These are phyloP conservation scores for Dichomitus squalens DNA, from an alignment of 1,284 basidiomycete genomes.

Conservation along the genomic window DNA sequence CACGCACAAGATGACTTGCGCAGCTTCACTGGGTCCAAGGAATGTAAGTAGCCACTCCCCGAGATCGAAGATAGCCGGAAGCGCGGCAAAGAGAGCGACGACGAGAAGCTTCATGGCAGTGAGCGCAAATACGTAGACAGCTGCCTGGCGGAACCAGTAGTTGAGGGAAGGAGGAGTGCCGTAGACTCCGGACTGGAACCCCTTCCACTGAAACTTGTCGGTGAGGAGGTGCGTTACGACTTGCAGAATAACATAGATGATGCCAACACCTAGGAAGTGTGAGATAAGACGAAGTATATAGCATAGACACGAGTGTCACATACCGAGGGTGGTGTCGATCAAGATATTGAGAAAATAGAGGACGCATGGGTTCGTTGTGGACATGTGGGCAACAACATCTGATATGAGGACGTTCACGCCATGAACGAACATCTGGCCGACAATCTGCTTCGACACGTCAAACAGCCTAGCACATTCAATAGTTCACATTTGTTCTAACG, in stretches of 20 bases:
- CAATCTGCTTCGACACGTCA: constrained; percentile 91
- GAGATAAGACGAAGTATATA: not conserved
- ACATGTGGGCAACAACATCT: constrained; percentile 64
- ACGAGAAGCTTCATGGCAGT: constrained; percentile 92
- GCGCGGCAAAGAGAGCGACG: constrained; percentile 71
- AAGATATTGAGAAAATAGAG: constrained; percentile 95
- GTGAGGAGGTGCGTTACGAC: constrained; percentile 69
- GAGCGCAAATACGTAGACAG: constrained; percentile 83
- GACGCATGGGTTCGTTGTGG: constrained; percentile 82
- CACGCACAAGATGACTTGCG: constrained; percentile 86
- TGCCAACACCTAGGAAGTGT: constrained; percentile 66
- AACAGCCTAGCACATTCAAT: constrained; percentile 58
- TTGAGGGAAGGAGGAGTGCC: constrained; percentile 73
- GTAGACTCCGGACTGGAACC: constrained; percentile 88
- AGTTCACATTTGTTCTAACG: not conserved
- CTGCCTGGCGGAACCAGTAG: constrained; percentile 85
- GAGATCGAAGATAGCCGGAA: constrained; percentile 70
- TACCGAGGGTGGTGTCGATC: constrained; percentile 92
- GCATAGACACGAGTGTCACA: not conserved
- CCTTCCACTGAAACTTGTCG: constrained; percentile 66
- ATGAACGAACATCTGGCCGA: constrained; percentile 92
- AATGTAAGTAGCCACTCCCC: constrained; percentile 86
- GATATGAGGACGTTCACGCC: constrained; percentile 85
- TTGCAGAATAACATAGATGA: constrained; percentile 84
- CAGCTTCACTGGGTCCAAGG: constrained; percentile 65